Evolutionary conservation across 1,139 yeast species (phyloP), one percentile per base, ranked within the genome.

Genomic region (Zygosaccharomyces pseudobailii): DNA sequence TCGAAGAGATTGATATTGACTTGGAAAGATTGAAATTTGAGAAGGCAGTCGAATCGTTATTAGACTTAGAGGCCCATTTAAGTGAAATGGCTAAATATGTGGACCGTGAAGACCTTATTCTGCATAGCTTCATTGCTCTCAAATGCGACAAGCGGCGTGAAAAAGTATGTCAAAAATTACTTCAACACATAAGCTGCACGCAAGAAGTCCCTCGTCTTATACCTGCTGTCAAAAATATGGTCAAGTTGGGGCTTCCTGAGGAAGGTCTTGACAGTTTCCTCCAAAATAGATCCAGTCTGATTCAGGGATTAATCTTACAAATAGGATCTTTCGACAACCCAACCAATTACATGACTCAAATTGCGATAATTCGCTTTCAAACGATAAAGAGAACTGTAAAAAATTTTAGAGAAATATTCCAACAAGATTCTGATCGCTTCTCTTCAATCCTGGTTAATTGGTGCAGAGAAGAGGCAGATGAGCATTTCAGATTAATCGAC

Each of bases 401-500:
- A 17, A 65, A 75, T 32, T 82, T 72, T 61, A 69, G 71, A 42
- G 59, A 63, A 6, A 67, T 80, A 28, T 82, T 78, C 55, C 61
- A 66, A 9, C 66, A 65, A 7, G 57, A 66, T 7, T 61, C 62
- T 24, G 65, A 64, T 69, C 46, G 71, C 71, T 58, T 71, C 67
- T 53, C 69, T 2, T 65, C 69, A 1, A 60, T 62, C 17, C 40
- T 82, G 4, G 79, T 80, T 1, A 74, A 76, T 42, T 88, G 96
- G 96, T 80, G 87, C 38, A 76, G 79, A 47, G 76, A 75, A 2
- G 87, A 84, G 61, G 79, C 87, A 31, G 77, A 79, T 44, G 72
- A 72, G 45, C 83, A 85, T 57, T 79, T 82, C 31, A 69, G 69
- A 17, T 69, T 81, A 21, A 76, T 88, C 56, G 79, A 82, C 42